Base-by-base conservation (phyloP, 306 rosid species). In the Senna tora region DNA sequence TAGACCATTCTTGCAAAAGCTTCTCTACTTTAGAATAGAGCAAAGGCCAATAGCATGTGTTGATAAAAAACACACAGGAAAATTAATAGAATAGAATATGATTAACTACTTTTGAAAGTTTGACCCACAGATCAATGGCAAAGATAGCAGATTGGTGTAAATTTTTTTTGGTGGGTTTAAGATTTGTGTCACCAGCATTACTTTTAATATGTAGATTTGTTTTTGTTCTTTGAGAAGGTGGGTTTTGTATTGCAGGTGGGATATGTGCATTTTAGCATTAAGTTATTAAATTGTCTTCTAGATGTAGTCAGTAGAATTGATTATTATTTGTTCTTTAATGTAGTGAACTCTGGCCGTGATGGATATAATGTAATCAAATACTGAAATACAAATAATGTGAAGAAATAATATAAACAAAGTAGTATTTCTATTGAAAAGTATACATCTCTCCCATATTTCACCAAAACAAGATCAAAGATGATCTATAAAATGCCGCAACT, bases 391-490 rank as follows among this genome's bases (percentile, higher is more conserved):
- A 25, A 25, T 3, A 25, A 25, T 1, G 30, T 25, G 30, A 25
- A 25, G 21, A 25, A 73, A n/a, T 11, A 68, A 42, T 25, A 25
- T 3, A 25, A 76, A 77, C 21, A 22, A 9, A 55, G 46, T 41
- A 66, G 14, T 49, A 54, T 20, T 36, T 1, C 3, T 61, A 53
- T 61, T 41, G 8, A 14, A 67, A 64, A 47, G 41, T 3, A 25
- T 3, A 25, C 2, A 49, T 75, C 74, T 76, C 55, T 75, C 65
- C 6, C 28, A 53, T 49, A 20, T 66, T 63, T 32, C 74, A 77
- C 16, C 33, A 67, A 47, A 82, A 59, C 67, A 75, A 75, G 57
- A 76, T 71, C 76, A 61, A 32, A 70, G 50, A 52, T 32, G 42
- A 57, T 65, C 67, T 56, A 6, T 38, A 72, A 22, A 25, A 71